Evolutionary conservation across 768 basidiomycete species (phyloP).

Genomic region (Asterophora parasitica): DNA sequence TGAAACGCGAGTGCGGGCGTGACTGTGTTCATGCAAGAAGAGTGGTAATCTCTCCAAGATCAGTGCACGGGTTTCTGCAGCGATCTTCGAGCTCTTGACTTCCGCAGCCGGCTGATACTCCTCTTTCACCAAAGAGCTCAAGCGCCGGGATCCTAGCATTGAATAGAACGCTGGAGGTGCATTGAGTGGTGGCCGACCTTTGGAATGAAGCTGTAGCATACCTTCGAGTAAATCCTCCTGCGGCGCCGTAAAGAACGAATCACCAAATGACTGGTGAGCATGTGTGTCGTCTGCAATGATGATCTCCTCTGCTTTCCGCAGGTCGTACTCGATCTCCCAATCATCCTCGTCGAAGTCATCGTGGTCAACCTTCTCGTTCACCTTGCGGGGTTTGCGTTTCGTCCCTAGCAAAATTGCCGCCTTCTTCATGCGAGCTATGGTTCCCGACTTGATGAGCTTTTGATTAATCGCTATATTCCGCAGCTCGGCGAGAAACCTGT

Average conservation of each 20-base stretch:
- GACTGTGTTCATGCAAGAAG: conserved; percentile 86
- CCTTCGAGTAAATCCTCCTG: conserved; percentile 92
- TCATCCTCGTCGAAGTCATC: conserved; percentile 64
- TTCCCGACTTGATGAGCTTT: conserved; percentile 46
- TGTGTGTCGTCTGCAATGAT: conserved; percentile 87
- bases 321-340: conserved; percentile 68
- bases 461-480: conserved; percentile 82
- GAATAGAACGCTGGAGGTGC: conserved; percentile 60
- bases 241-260: conserved; percentile 70
- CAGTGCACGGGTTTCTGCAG: conserved; percentile 50
- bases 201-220: conserved; percentile 18
- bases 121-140: conserved; percentile 73
- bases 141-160: conserved; percentile 65
- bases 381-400: conserved; percentile 47
- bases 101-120: conserved; percentile 63
- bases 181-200: conserved; percentile 2
- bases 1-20: conserved; percentile 55
- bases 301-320: conserved; percentile 64
- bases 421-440: conserved; percentile 60
- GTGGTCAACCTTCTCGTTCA: conserved; percentile 21
- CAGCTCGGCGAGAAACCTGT: conserved; percentile 78
- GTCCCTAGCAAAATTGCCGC: conserved; percentile 71
- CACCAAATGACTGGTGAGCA: conserved; percentile 72
- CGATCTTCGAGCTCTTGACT: conserved; percentile 40
- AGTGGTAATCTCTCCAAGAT: conserved; percentile 83